Evolutionary conservation across 441 rosid species (phyloP), one percentile per base, ranked within the genome.

Genomic region (Pelargonium cotyledonis): DNA sequence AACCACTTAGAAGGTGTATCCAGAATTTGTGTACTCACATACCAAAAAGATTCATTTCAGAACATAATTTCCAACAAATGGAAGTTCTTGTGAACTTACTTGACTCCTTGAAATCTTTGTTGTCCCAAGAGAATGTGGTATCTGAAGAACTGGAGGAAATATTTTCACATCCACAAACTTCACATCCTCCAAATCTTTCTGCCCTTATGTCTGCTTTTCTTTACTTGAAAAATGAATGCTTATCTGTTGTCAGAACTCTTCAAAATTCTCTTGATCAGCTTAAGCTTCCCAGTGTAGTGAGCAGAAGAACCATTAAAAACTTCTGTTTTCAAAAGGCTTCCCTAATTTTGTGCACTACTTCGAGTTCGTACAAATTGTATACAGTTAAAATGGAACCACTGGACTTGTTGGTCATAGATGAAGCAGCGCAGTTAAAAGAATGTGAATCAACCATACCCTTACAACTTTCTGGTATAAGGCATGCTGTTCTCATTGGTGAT

Each of bases 401-500:
- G 60, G 31, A 73, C 10, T 26, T 68, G 8, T 15, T 73, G 58
- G 66, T 73, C 4, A 73, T 68, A 18, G 76, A 73, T 65, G 76
- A 73, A 63, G 76, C 76, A 29, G 72, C 76, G n/a, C 72, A 63
- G 76, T 23, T 73, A 65, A 73, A 63, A 64, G 76, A 73, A 67
- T 73, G 76, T 21, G 76, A 73, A 44, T 73, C 76, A 44, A 40
- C 16, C 44, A 73, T 73, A 43, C 76, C 76, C 16, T 40, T 73
- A 1, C 76, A 68, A 26, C 72, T 73, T 65, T 55, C 31, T 51
- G 72, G 72, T 16, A 16, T 68, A n/a, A 73, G 21, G 44, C 76
- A 73, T 55, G 44, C 49, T 51, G 26, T 65, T 35, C 67, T 65
- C 53, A 35, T 65, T 41, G 67, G 67, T 41, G 67, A 65, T 40